Evolutionary conservation across 331 rosid species (phyloP).

Genomic region (Acacia pycnantha): DNA sequence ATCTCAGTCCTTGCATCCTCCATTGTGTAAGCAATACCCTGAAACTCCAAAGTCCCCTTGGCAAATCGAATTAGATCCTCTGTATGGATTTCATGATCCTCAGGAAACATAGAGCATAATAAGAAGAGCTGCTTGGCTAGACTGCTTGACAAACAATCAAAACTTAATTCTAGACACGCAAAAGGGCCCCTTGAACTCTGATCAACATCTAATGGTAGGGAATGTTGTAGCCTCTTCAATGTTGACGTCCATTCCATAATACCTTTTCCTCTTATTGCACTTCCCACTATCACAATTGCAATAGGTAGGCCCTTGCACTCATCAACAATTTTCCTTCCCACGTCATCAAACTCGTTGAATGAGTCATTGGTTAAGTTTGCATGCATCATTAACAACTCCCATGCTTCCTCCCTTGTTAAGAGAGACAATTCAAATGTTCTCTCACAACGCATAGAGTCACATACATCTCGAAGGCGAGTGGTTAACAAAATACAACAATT

Average conservation of each 20-base stretch:
- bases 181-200: neutral
- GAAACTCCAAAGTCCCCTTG: neutral
- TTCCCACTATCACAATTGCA: conserved; percentile 27
- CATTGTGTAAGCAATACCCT: neutral
- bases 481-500: conserved; percentile 17
- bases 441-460: conserved; percentile 19
- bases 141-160: conserved; percentile 3
- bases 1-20: conserved; percentile 13
- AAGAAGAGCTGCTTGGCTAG: neutral
- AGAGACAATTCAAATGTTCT: neutral
- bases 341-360: neutral
- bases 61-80: conserved; percentile 25
- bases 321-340: neutral
- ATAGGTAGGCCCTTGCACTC: conserved; percentile 29
- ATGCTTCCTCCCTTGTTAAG: conserved; percentile 16
- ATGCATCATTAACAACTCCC: neutral
- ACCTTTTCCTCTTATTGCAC: neutral
- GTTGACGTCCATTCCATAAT: neutral
- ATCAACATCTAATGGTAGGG: neutral
- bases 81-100: conserved; percentile 3
- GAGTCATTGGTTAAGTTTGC: neutral
- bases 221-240: neutral
- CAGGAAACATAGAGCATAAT: conserved; percentile 28
- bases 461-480: neutral
- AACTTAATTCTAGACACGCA: conserved; percentile 8